Evolutionary conservation across 768 basidiomycete genomes (phyloP).

Genomic region (Lactifluus echinatus): DNA sequence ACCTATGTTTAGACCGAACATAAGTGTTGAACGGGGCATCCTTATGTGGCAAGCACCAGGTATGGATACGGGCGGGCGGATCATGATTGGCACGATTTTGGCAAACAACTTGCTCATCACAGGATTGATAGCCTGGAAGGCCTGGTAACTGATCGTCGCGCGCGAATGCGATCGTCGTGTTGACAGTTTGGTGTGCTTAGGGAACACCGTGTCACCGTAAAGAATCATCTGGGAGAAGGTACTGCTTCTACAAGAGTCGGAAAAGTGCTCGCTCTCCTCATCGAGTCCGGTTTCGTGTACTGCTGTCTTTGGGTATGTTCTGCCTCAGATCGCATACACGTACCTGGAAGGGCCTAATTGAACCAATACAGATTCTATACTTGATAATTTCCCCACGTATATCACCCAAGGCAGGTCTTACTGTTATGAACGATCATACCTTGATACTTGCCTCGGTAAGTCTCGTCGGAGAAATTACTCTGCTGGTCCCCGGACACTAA

Average conservation of each 20-base stretch:
- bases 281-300: conserved; percentile 14
- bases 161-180: not conserved
- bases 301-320: conserved; percentile 12
- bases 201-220: not conserved
- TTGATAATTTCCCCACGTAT: not conserved
- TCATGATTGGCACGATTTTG: not conserved
- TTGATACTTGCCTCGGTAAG: conserved; percentile 8
- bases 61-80: no score
- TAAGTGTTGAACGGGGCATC: no score
- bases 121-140: no score
- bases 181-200: not conserved
- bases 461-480: no score
- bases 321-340: not conserved
- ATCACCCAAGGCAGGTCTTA: conserved; percentile 1
- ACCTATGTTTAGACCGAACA: no score
- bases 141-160: not conserved
- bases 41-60: no score
- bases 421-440: not conserved
- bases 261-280: conserved; percentile 1
- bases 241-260: no score
- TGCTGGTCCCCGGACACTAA: not conserved
- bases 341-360: not conserved
- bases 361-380: not conserved
- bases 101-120: not conserved
- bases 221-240: no score